Evolutionary conservation across 208 protist genomes (phyloP), one percentile per base, ranked within the genome.

Genomic region (Trypanosoma brucei): DNA sequence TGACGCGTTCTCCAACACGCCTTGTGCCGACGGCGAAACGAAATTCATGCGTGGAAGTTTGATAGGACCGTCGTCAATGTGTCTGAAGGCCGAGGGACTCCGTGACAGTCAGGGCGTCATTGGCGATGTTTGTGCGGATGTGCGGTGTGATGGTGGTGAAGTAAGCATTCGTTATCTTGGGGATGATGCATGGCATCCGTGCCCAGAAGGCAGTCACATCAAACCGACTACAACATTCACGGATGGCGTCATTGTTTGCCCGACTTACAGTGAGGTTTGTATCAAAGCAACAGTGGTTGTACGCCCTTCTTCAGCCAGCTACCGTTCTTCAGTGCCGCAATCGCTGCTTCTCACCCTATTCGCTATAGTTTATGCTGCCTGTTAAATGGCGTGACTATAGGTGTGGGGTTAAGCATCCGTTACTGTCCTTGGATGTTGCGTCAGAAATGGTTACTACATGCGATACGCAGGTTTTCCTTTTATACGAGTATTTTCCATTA

Each of bases 11-110:
- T 11, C 3, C 34, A 68, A 64, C 34, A 57, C 49, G 0, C 3
- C 0, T 1, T 87, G 84, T 58, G 46, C 14, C 9, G 37, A 62
- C 52, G 73, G 65, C 34, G 34, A 53, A 1, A 13, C 6, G 22
- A 1, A 4, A 1, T 13, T 61, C 31, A 57, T 79, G 53, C 72
- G 56, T 44, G 58, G 61, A 49, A 79, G 72, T 42, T 13, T 22
- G 33, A 40, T 72, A 62, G 51, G 75, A 58, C 66, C 56, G 30
- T n/a, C 8, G 11, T 62, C 59, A 4, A 13, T 38, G 2, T 76
- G 64, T 58, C 55, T 71, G n/a, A 63, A 70, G 30, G 54, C 57
- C 13, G n/a, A 69, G 1, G 38, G 31, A 7, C 45, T 70, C 44
- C 45, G 48, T 22, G n/a, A 54, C 31, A n/a, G 59, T 1, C 0